Evolutionary conservation across 129 eudicot species (phyloP), one percentile per base, ranked within the genome.

Genomic region (Ambrosia trifida): DNA sequence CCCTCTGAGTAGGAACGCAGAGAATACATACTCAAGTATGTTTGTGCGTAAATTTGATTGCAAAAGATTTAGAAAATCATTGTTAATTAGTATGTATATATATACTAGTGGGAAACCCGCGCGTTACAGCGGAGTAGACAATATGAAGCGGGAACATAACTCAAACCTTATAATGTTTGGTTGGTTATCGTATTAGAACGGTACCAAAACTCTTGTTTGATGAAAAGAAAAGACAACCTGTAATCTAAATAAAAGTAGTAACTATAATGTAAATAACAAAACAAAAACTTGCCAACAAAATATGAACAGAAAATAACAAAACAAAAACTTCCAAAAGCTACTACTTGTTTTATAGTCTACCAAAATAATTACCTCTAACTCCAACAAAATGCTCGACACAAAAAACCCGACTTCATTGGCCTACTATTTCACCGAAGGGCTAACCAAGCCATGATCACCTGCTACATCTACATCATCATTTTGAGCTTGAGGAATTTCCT

Each of bases 401-500:
- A 49, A n/a, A 60, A 50, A 41, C 7, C 0, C 18, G 52, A 46
- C 44, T 61, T 52, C 5, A 31, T 41, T 16, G 4, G 11, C 54
- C 62, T 9, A 47, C 73, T 78, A 84, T 58, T 83, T 78, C 36
- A 54, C 74, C 31, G 73, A 64, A 41, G 38, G 72, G 2, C 16
- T n/a, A 10, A 11, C 33, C 3, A 20, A 41, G 49, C 68, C 81
- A 36, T 53, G 60, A 53, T 64, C 73, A n/a, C 8, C 77, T 38
- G 58, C 77, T 38, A 52, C 75, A 45, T 75, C 85, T 32, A 45
- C 69, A 50, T 51, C 66, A 28, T 67, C 78, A 70, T 69, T 83
- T 52, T 75, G 74, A 69, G 87, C 74, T 43, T 68, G 74, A 4
- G 92, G 87, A 59, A 89, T 82, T 52, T 57, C 47, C 69, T 89